Conservation (phyloP, 1,284 basidiomycete species). For the Bothia castanella region DNA sequence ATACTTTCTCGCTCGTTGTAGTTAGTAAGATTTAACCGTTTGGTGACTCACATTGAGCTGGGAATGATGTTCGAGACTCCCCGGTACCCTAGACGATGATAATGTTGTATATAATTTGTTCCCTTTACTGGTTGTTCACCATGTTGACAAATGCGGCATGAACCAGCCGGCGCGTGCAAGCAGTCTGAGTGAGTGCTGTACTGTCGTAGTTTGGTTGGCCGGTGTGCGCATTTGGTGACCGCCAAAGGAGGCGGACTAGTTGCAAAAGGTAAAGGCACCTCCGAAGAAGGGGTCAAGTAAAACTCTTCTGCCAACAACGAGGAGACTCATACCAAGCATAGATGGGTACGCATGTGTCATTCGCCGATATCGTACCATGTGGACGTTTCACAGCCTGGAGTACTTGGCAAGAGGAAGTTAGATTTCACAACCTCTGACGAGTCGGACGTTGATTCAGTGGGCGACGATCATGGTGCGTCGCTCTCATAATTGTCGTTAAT, state of each 20-base stretch:
- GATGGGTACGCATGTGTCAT: constrained; percentile 27
- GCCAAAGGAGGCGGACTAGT: too few species aligned
- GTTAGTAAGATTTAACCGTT: too few species aligned
- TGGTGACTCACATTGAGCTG: too few species aligned
- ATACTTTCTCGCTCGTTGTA: background rate
- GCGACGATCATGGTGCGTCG: constrained; percentile 22
- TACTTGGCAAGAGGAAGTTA: constrained; percentile 9
- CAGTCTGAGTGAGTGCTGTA: too few species aligned
- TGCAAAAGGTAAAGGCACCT: background rate
- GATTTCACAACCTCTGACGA: constrained; percentile 11
- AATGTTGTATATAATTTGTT: too few species aligned
- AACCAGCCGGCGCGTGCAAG: too few species aligned
- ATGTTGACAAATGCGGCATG: too few species aligned
- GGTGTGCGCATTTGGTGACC: too few species aligned
- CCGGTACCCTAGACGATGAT: too few species aligned
- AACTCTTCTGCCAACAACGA: too few species aligned
- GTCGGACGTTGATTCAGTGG: constrained; percentile 6
- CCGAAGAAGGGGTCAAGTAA: constrained; percentile 7
- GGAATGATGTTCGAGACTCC: too few species aligned
- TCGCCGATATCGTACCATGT: constrained; percentile 13
- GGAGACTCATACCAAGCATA: constrained; percentile 12
- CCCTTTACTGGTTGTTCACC: background rate
- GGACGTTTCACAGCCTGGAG: constrained; percentile 15
- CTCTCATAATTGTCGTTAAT: background rate
- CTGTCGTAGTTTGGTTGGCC: too few species aligned